A percentile compares a stretch with the other conserved stretches of the same genome.
These are phyloP conservation scores for Eucommia ulmoides DNA, from an alignment of 257 asterid genomes.

Conservation along the genomic window DNA sequence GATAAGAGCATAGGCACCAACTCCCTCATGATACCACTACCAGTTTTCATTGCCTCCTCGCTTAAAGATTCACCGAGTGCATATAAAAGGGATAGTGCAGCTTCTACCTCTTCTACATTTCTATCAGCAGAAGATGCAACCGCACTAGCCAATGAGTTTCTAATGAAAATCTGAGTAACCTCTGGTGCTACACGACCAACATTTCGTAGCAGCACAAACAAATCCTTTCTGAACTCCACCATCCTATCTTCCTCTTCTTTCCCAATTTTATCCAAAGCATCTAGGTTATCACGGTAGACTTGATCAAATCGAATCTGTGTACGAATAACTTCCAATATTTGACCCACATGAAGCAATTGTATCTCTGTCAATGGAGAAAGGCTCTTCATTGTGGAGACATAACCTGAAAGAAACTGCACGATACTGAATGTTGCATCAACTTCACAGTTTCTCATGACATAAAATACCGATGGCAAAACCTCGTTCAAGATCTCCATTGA, in stretches of 20 bases:
- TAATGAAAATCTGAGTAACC: conserved; percentile 62
- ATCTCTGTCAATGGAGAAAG: conserved; percentile 47
- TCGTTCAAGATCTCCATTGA: conserved; percentile 65
- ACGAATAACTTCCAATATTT: conserved; percentile 72
- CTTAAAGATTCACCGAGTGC: conserved; percentile 78
- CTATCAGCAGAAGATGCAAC: conserved; percentile 51
- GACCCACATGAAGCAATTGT: conserved; percentile 62
- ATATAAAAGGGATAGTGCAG: conserved; percentile 77
- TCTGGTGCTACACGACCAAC: conserved; percentile 88
- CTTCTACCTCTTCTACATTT: conserved; percentile 88
- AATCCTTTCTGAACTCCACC: conserved; percentile 84
- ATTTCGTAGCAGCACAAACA: conserved; percentile 60
- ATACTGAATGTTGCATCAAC: conserved; percentile 56
- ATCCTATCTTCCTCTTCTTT: conserved; percentile 86
- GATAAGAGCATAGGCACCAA: conserved; percentile 73
- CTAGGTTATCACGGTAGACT: conserved; percentile 50
- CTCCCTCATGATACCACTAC: conserved; percentile 61
- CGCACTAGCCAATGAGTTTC: conserved; percentile 56
- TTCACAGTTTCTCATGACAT: conserved; percentile 58
- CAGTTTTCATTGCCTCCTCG: conserved; percentile 56
- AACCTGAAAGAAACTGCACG: conserved; percentile 78
- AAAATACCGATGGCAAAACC: conserved; percentile 83
- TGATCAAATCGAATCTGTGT: conserved; percentile 59
- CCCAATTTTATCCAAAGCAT: conserved; percentile 70
- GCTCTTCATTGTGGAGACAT: conserved; percentile 80